Percentiles rank a stretch among this genome's conserved stretches.
Conservation (phyloP, 108 stramenopile genomes). For the Nitzschia palea region DNA sequence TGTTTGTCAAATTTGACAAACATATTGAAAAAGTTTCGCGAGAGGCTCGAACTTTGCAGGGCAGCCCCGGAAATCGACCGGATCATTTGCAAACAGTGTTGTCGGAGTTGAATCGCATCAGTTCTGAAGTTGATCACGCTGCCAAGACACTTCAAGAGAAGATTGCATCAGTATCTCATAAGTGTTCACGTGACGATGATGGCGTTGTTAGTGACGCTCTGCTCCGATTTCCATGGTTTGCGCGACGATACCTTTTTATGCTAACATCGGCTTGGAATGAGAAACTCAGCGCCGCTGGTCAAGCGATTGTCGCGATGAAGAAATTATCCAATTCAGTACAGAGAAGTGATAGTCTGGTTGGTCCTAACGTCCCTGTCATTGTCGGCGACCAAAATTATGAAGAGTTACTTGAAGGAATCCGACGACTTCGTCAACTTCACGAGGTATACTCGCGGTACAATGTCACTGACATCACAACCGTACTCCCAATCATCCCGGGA, state of each 20-base stretch:
- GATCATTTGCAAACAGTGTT: constrained; percentile 85
- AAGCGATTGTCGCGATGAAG: constrained; percentile 87
- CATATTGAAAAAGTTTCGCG: constrained; percentile 87
- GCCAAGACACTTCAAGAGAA: constrained; percentile 83
- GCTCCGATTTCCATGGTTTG: constrained; percentile 59
- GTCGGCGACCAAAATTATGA: constrained; percentile 67
- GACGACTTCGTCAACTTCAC: constrained; percentile 72
- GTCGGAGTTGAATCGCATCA: constrained; percentile 72
- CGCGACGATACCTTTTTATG: constrained; percentile 79
- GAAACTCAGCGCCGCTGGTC: constrained; percentile 76
- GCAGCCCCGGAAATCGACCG: constrained; percentile 62
- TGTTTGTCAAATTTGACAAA: constrained; percentile 85
- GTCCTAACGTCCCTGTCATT: constrained; percentile 53
- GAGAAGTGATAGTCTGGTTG: constrained; percentile 38
- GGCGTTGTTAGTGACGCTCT: constrained; percentile 36
- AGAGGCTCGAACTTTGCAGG: constrained; percentile 76
- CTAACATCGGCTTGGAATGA: constrained; percentile 90
- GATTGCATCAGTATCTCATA: constrained; percentile 75
- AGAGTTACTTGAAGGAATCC: constrained; percentile 78
- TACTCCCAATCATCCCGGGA: constrained; percentile 52
- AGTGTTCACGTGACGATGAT: constrained; percentile 35
- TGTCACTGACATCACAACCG: constrained; percentile 60
- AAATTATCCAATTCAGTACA: constrained; percentile 48
- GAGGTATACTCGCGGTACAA: constrained; percentile 79
- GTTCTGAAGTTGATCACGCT: constrained; percentile 81